Conservation (phyloP, 2,329 filamentous ascomycete genomes). For the Fusarium chaquense region DNA sequence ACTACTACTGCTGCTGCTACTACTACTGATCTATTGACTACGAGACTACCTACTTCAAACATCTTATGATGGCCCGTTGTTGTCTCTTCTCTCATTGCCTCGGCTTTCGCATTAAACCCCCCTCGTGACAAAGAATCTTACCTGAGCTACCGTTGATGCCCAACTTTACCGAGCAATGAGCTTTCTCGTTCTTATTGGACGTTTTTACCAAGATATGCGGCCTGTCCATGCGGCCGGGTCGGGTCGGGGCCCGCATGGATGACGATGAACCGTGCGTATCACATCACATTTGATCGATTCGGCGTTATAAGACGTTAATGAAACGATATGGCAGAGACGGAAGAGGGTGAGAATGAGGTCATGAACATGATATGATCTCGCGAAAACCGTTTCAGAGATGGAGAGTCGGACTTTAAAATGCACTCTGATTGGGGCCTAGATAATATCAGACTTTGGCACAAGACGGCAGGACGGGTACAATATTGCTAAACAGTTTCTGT, state of each 20-base stretch:
- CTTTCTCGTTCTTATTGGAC: constrained; percentile 13
- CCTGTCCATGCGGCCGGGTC: constrained; percentile 28
- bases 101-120: constrained; percentile 19
- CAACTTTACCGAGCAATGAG: constrained; percentile 12
- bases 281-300: not conserved
- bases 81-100: constrained; percentile 32
- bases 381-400: not conserved
- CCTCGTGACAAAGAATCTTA: constrained; percentile 23
- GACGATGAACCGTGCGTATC: constrained; percentile 19
- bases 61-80: constrained; percentile 3
- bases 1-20: not conserved
- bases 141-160: constrained; percentile 34
- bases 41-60: not conserved
- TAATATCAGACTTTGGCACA: not conserved
- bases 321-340: not conserved
- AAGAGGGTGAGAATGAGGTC: not conserved
- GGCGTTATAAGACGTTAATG: not conserved
- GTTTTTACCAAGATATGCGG: constrained; percentile 16
- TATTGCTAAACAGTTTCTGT: not conserved
- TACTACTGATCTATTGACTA: not conserved
- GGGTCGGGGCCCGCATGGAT: constrained; percentile 33
- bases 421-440: not conserved
- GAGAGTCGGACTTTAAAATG: not conserved
- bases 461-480: not conserved
- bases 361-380: not conserved